These are phyloP conservation scores for Thielaviopsis euricoi DNA, from an alignment of 2,329 filamentous ascomycete genomes.

Conservation along the genomic window DNA sequence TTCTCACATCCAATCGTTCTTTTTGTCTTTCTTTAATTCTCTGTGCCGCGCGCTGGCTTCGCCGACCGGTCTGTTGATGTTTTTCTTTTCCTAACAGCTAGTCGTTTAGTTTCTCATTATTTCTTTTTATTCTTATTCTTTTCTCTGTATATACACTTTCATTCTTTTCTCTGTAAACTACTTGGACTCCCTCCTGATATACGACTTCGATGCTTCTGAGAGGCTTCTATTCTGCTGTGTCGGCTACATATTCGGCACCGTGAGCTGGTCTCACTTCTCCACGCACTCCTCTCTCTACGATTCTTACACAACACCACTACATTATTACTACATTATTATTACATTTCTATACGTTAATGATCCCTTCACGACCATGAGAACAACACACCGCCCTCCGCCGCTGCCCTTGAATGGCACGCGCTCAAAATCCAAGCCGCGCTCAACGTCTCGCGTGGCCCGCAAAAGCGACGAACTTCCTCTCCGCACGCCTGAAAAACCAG, in stretches of 20 bases:
- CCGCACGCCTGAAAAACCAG: neutral
- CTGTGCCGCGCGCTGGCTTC: too few relatives aligned
- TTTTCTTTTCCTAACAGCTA: too few relatives aligned
- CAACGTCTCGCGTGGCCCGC: neutral
- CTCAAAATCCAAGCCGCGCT: neutral
- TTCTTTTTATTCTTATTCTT: too few relatives aligned
- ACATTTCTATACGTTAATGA: too few relatives aligned
- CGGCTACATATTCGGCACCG: neutral
- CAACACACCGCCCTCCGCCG: constrained; percentile 3
- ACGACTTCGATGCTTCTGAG: neutral
- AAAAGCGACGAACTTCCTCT: neutral
- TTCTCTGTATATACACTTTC: too few relatives aligned
- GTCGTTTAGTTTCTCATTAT: too few relatives aligned
- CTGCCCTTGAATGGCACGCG: neutral
- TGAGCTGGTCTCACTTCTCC: constrained; percentile 3
- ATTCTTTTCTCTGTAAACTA: neutral
- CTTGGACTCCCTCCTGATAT: too few relatives aligned
- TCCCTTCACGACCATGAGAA: neutral
- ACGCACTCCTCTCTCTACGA: neutral
- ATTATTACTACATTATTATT: too few relatives aligned
- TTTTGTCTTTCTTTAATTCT: neutral
- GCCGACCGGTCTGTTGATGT: too few relatives aligned
- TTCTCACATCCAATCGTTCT: neutral
- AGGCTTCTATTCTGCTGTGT: neutral
- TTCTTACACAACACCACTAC: neutral